Evolutionary conservation across 1,284 basidiomycete species (phyloP).

Genomic region (Ceratobasidium sp.): DNA sequence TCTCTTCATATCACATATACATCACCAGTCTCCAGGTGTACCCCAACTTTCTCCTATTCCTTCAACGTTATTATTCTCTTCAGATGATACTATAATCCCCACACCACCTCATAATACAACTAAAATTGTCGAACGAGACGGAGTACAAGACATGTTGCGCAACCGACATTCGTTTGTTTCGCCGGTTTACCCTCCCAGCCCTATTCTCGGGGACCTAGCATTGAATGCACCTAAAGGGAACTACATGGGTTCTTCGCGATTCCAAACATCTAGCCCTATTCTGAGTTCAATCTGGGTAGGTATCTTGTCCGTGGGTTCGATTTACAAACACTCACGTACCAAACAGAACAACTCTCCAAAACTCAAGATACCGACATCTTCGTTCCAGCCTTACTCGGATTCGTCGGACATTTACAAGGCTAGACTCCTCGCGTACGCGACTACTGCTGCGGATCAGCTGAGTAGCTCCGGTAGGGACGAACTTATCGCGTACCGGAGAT

Average conservation of each 20-base stretch:
- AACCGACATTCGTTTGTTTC: slow-evolving; percentile 2
- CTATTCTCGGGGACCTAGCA: not conserved
- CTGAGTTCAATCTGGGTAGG: slow-evolving; percentile 1
- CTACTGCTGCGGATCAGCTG: slow-evolving; percentile 15
- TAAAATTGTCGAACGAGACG: not conserved
- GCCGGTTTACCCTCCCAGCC: slow-evolving; percentile 14
- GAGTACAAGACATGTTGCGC: not conserved
- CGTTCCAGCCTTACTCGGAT: not conserved
- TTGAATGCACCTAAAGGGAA: not conserved
- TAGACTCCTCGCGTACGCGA: slow-evolving; percentile 29
- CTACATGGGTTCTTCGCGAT: not conserved
- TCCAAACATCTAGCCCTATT: not conserved
- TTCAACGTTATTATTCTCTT: not conserved
- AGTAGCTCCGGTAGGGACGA: slow-evolving; percentile 29
- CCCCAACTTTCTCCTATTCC: not conserved
- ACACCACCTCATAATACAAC: slow-evolving; percentile 5
- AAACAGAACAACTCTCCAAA: not conserved
- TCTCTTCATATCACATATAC: slow-evolving; percentile 2
- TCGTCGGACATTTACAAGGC: slow-evolving; percentile 32
- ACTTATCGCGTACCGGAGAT: not conserved
- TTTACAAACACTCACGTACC: not conserved
- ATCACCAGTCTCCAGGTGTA: not conserved
- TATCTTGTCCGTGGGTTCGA: not conserved
- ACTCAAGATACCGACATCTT: not conserved
- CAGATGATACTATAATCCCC: slow-evolving; percentile 3